A percentile compares a stretch with the other conserved stretches of the same genome.
Conservation (phyloP, 257 asterid species). For the Eucommia ulmoides region DNA sequence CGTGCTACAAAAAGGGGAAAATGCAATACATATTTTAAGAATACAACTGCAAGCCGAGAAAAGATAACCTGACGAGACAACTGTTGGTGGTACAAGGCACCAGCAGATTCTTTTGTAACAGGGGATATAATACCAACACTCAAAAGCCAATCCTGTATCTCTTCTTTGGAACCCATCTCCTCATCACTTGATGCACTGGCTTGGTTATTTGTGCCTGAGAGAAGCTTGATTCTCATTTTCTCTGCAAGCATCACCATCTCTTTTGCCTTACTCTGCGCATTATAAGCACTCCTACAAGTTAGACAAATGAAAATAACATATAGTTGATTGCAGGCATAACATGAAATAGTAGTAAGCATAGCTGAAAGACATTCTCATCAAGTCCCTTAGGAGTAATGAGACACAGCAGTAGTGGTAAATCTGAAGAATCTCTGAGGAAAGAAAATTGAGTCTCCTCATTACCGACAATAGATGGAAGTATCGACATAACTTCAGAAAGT, state of each 20-base stretch:
- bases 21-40: neutral
- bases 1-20: neutral
- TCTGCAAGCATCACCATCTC: constrained; percentile 98
- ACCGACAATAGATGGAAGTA: no score
- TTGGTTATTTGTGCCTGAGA: constrained; percentile 64
- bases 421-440: no score
- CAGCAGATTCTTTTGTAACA: constrained; percentile 95
- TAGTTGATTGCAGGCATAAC: no score
- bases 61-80: constrained; percentile 78
- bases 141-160: constrained; percentile 92
- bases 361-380: no score
- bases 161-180: constrained; percentile 91
- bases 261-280: constrained; percentile 76
- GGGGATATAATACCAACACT: constrained; percentile 97
- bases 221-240: constrained; percentile 90
- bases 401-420: no score
- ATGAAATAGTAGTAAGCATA: no score
- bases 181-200: constrained; percentile 51
- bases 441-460: no score
- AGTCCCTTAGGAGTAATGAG: no score
- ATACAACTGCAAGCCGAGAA: constrained; percentile 5
- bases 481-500: no score
- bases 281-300: no score
- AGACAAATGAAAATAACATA: no score
- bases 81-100: constrained; percentile 97